phyloP scores from a whole-genome alignment of 2,329 filamentous ascomycete genomes.

The Tolypocladium amazonense region DNA sequence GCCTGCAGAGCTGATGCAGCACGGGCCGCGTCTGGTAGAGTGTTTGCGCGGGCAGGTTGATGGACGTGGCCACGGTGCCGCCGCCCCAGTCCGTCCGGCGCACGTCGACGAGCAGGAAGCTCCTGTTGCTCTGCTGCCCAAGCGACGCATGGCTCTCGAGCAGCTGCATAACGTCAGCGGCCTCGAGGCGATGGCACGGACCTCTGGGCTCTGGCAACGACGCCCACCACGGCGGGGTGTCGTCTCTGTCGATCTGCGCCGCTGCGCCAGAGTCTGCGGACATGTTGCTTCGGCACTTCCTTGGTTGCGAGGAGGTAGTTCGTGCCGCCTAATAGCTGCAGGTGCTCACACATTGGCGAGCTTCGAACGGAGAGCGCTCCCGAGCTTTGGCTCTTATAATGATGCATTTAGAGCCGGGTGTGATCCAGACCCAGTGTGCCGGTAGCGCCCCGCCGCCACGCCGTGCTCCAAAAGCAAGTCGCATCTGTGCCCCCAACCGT shows the following conservation, averaged over 20 bases:
- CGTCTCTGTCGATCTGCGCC: conserved; percentile 5
- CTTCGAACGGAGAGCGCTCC: background rate
- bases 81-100: conserved; percentile 44
- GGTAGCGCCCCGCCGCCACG: background rate
- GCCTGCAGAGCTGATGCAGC: conserved; percentile 37
- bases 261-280: background rate
- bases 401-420: background rate
- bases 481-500: background rate
- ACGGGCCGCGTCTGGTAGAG: conserved; percentile 38
- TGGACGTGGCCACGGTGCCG: conserved; percentile 46
- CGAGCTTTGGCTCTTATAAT: background rate
- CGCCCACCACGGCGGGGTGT: conserved; percentile 24
- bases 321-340: background rate
- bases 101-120: conserved; percentile 42
- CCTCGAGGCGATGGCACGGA: conserved; percentile 23
- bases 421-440: background rate
- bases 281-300: background rate
- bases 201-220: conserved; percentile 32
- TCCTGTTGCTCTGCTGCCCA: conserved; percentile 13
- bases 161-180: conserved; percentile 27
- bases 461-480: background rate
- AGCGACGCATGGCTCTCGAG: conserved; percentile 26
- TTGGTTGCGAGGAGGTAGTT: background rate
- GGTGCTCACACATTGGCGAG: background rate
- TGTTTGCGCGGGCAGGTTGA: conserved; percentile 46